These are phyloP conservation scores for Cyclotella kingstonii DNA, from an alignment of 108 stramenopile species.

Conservation along the genomic window DNA sequence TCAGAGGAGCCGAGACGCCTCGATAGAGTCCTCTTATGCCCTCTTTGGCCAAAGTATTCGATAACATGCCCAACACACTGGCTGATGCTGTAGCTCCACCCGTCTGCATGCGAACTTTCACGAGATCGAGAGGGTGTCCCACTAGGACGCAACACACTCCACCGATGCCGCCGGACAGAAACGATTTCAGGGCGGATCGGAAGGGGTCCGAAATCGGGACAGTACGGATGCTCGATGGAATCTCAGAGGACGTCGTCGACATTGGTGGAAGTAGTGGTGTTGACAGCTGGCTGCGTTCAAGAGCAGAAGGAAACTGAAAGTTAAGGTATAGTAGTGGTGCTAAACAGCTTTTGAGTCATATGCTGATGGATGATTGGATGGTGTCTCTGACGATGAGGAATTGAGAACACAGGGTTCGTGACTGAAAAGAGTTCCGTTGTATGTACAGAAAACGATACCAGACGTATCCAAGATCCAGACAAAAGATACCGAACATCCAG, in stretches of 20 bases:
- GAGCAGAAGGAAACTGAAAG: too few relatives aligned
- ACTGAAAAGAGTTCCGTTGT: too few relatives aligned
- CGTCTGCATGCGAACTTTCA: constrained; percentile 77
- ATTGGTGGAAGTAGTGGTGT: constrained; percentile 19
- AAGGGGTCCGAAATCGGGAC: background rate
- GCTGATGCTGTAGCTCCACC: constrained; percentile 22
- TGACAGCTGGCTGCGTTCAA: too few relatives aligned
- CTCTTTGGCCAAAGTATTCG: constrained; percentile 60
- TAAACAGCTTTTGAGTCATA: too few relatives aligned
- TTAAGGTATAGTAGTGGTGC: too few relatives aligned
- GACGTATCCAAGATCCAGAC: background rate
- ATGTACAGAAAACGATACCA: too few relatives aligned
- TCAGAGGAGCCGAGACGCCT: constrained; percentile 82
- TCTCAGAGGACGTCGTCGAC: too few relatives aligned
- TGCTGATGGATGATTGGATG: too few relatives aligned
- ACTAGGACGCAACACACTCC: constrained; percentile 71
- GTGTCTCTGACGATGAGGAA: background rate
- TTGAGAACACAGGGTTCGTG: too few relatives aligned
- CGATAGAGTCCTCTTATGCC: constrained; percentile 82
- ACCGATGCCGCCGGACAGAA: constrained; percentile 78
- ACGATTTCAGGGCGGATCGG: constrained; percentile 53
- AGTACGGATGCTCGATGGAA: too few relatives aligned
- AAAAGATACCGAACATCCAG: background rate
- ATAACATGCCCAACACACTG: constrained; percentile 66
- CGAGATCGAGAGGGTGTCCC: constrained; percentile 75